These are phyloP conservation scores for Blastomyces gilchristii DNA, from an alignment of 2,329 filamentous ascomycete genomes.

Conservation along the genomic window DNA sequence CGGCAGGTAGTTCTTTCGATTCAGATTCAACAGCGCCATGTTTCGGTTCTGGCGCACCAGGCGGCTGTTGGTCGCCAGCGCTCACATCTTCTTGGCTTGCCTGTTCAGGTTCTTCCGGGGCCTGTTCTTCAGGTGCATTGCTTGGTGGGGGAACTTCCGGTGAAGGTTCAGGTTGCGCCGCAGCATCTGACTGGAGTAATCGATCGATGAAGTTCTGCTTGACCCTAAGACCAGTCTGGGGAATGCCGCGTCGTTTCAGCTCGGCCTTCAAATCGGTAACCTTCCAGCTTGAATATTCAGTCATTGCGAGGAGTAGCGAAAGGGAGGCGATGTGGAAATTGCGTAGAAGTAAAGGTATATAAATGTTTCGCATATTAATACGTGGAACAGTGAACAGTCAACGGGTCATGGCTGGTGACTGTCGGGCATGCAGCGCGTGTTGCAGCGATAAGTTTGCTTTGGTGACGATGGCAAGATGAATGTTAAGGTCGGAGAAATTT, in stretches of 20 bases:
- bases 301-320: conserved; percentile 28
- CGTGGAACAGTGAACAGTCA: background rate
- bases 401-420: background rate
- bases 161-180: conserved; percentile 10
- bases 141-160: conserved; percentile 10
- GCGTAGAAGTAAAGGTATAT: background rate
- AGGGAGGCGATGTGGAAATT: background rate
- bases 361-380: background rate
- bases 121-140: conserved; percentile 2
- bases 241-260: conserved; percentile 60
- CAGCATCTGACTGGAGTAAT: conserved; percentile 39
- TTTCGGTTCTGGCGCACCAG: conserved; percentile 2
- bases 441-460: background rate
- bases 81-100: conserved; percentile 2
- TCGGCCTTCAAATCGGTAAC: conserved; percentile 66
- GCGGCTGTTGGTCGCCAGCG: conserved; percentile 6
- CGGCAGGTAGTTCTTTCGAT: background rate
- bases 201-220: conserved; percentile 56
- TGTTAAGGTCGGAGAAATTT: background rate
- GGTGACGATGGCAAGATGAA: background rate
- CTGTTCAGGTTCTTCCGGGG: background rate
- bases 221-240: conserved; percentile 59
- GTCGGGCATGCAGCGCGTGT: background rate
- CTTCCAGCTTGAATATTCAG: conserved; percentile 52
- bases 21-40: background rate